Percentiles rank a stretch among this genome's conserved stretches.
Conservation (phyloP, 805 yeast genomes). For the Pichia exigua region DNA sequence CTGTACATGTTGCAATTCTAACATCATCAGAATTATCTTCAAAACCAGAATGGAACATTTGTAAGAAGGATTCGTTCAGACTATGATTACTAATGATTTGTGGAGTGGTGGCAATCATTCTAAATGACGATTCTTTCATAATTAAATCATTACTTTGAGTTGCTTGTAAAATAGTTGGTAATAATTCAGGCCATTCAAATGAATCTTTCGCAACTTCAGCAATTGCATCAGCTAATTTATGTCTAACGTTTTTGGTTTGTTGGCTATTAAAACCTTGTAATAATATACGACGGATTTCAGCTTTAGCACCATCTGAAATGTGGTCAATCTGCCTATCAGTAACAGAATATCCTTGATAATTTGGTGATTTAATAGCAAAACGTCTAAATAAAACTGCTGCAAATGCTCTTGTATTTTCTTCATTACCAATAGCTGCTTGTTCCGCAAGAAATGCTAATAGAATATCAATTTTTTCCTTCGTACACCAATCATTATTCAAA, state of each 20-base stretch:
- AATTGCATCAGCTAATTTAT: conserved; percentile 88
- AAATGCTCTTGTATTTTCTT: conserved; percentile 55
- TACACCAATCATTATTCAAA: conserved; percentile 71
- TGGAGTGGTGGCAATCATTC: conserved; percentile 83
- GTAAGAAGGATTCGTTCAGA: conserved; percentile 39
- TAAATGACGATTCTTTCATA: conserved; percentile 82
- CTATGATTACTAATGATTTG: conserved; percentile 50
- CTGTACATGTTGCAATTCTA: conserved; percentile 83
- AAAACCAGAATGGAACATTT: conserved; percentile 75
- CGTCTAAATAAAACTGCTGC: conserved; percentile 88
- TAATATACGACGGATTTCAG: conserved; percentile 56
- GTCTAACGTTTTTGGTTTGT: conserved; percentile 73
- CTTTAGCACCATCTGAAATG: conserved; percentile 48
- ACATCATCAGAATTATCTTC: conserved; percentile 75
- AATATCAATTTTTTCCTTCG: conserved; percentile 55
- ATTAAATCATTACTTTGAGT: conserved; percentile 41
- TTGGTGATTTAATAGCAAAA: conserved; percentile 73
- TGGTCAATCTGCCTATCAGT: conserved; percentile 75
- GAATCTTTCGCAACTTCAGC: conserved; percentile 82
- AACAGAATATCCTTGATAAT: conserved; percentile 48
- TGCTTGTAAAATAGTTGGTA: conserved; percentile 69
- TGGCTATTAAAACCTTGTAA: conserved; percentile 65
- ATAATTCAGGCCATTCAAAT: conserved; percentile 67
- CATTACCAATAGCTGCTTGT: conserved; percentile 59
- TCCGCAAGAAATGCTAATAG: conserved; percentile 74